Conservation (phyloP, 805 yeast species). For the Nakazawaea siamensis region DNA sequence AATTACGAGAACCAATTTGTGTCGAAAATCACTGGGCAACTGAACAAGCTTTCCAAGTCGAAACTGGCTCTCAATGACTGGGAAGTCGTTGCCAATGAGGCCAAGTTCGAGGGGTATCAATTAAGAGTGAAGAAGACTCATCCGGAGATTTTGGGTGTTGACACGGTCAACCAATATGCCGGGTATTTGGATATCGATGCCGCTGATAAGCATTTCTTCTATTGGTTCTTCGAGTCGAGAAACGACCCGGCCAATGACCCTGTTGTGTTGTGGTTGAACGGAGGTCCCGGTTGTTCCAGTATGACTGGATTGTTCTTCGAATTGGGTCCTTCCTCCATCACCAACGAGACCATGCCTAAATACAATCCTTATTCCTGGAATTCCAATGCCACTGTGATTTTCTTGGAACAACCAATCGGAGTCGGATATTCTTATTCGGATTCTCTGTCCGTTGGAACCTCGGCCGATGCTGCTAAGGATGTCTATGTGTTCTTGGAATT, state of each 20-base stretch:
- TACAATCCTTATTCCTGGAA: conserved; percentile 81
- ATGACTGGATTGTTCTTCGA: conserved; percentile 83
- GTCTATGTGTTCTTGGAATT: conserved; percentile 73
- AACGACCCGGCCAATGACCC: conserved; percentile 86
- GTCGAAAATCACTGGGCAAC: not conserved
- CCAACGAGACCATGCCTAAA: conserved; percentile 50
- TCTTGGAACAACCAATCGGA: conserved; percentile 83
- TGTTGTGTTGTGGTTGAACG: conserved; percentile 81
- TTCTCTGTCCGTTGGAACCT: conserved; percentile 51
- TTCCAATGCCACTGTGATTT: conserved; percentile 74
- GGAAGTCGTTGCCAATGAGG: conserved; percentile 6
- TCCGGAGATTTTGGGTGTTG: conserved; percentile 70
- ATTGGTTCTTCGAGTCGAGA: conserved; percentile 80
- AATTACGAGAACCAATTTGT: conserved; percentile 3
- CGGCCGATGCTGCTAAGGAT: conserved; percentile 79
- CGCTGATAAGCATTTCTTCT: conserved; percentile 81
- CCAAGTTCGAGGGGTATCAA: conserved; percentile 33
- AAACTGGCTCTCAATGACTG: conserved; percentile 1
- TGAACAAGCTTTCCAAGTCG: not conserved
- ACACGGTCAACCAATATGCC: conserved; percentile 71
- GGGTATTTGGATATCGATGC: conserved; percentile 78
- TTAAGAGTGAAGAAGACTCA: conserved; percentile 52
- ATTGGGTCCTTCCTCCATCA: conserved; percentile 72
- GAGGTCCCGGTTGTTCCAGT: conserved; percentile 94
- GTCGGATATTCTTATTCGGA: conserved; percentile 73